These are phyloP conservation scores for Chiua virens DNA, from an alignment of 768 basidiomycete genomes.

Conservation along the genomic window DNA sequence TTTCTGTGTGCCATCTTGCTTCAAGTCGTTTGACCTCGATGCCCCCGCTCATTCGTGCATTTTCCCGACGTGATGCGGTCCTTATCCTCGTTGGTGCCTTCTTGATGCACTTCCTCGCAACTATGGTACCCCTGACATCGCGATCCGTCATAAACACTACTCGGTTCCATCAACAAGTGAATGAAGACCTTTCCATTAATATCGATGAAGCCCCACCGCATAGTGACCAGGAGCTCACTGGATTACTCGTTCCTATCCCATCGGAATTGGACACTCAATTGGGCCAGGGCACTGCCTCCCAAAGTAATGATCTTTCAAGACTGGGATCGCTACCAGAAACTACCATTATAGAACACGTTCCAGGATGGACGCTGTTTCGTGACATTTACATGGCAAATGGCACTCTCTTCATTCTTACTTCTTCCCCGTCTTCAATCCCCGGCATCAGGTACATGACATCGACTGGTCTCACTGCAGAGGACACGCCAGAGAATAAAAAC, in stretches of 20 bases:
- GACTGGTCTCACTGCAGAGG: conserved; percentile 56
- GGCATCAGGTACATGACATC: conserved; percentile 60
- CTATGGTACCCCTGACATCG: conserved; percentile 35
- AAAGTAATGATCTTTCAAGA: conserved; percentile 1
- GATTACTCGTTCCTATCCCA: background rate
- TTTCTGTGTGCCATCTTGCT: no score
- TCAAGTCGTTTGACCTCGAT: conserved; percentile 18
- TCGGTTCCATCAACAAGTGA: conserved; percentile 8
- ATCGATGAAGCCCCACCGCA: background rate
- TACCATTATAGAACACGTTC: conserved; percentile 60
- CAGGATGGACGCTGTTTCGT: conserved; percentile 83
- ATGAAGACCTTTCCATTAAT: background rate
- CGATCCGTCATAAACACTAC: conserved; percentile 35
- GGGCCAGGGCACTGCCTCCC: background rate
- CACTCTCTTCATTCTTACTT: conserved; percentile 69
- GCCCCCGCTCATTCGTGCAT: conserved; percentile 38
- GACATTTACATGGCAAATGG: conserved; percentile 86
- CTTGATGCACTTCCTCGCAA: conserved; percentile 52
- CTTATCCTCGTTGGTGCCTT: conserved; percentile 59
- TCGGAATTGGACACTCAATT: background rate
- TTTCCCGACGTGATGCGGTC: conserved; percentile 57
- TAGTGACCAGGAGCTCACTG: conserved; percentile 5
- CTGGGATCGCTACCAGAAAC: conserved; percentile 47
- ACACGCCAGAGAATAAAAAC: conserved; percentile 62
- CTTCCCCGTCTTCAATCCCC: conserved; percentile 45